Evolutionary conservation across 441 rosid species (phyloP).

Genomic region (Pelargonium myrrhifolium): DNA sequence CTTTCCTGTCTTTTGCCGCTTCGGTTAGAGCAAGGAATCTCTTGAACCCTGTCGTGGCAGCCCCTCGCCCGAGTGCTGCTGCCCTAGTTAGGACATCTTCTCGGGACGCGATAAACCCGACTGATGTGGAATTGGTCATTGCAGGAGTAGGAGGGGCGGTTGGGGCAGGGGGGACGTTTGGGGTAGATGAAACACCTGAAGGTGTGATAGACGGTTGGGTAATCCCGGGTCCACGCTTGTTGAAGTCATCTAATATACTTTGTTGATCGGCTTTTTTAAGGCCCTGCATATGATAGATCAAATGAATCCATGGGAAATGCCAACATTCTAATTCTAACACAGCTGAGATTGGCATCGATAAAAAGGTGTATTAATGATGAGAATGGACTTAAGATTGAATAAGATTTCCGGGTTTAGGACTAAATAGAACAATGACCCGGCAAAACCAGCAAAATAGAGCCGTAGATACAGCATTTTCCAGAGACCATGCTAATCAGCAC

Average conservation of each 20-base stretch:
- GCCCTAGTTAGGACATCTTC: constrained; percentile 96
- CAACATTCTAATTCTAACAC: not conserved
- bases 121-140: constrained; percentile 35
- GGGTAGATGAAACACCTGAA: constrained; percentile 34
- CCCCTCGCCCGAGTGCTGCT: constrained; percentile 97
- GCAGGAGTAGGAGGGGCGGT: constrained; percentile 35
- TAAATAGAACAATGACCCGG: too few species aligned
- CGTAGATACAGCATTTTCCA: too few species aligned
- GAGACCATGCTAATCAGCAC: too few species aligned
- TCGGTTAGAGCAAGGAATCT: constrained; percentile 98
- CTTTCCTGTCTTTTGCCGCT: constrained; percentile 97
- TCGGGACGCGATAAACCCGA: constrained; percentile 71
- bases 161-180: constrained; percentile 28
- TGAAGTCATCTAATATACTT: constrained; percentile 84
- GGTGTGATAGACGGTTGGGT: constrained; percentile 42
- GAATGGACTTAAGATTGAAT: too few species aligned
- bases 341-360: too few species aligned
- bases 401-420: too few species aligned
- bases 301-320: not conserved
- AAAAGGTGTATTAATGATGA: too few species aligned
- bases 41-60: constrained; percentile 96
- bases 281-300: constrained; percentile 46
- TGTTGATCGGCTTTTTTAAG: constrained; percentile 93
- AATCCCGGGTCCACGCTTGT: constrained; percentile 71
- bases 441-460: too few species aligned